A percentile compares a stretch with the other conserved stretches of the same genome.
Evolutionary conservation across 2,329 filamentous ascomycete genomes (phyloP).

Genomic region (Ophiocordyceps camponoti-leonardi): DNA sequence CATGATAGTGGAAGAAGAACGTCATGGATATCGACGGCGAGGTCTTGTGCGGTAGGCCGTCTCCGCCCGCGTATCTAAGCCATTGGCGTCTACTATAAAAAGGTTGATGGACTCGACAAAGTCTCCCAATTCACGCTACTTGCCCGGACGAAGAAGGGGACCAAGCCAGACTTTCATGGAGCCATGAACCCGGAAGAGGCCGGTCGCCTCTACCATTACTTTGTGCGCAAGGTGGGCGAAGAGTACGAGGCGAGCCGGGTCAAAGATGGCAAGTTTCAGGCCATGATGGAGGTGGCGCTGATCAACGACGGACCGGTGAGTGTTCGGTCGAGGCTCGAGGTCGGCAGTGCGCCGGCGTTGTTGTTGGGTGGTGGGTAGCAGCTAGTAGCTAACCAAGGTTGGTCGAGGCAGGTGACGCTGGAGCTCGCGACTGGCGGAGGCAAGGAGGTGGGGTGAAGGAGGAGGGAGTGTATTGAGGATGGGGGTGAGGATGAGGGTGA

Average conservation of each 20-base stretch:
- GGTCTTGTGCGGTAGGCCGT: constrained; percentile 64
- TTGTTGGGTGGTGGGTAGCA: too few relatives aligned
- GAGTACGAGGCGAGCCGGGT: constrained; percentile 59
- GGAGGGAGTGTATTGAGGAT: too few relatives aligned
- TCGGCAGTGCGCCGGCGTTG: too few relatives aligned
- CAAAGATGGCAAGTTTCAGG: constrained; percentile 92
- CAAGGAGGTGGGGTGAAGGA: background rate
- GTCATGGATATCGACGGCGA: constrained; percentile 83
- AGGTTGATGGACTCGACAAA: constrained; percentile 16
- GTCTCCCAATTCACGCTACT: constrained; percentile 95
- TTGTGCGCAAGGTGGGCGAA: constrained; percentile 58
- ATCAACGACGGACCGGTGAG: constrained; percentile 67
- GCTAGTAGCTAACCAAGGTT: background rate
- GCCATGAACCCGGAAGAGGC: constrained; percentile 67
- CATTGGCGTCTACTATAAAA: background rate
- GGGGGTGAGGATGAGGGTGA: too few relatives aligned
- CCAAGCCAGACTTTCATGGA: constrained; percentile 87
- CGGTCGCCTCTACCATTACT: constrained; percentile 65
- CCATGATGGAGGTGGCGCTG: constrained; percentile 94
- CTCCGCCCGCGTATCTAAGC: background rate
- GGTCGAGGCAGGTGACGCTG: constrained; percentile 7
- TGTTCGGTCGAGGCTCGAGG: constrained; percentile 1
- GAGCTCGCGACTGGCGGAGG: constrained; percentile 2
- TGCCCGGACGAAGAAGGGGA: constrained; percentile 87
- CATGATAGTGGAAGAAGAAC: constrained; percentile 68